Conservation (phyloP, 2,329 filamentous ascomycete genomes). For the Pochonia chlamydosporia region DNA sequence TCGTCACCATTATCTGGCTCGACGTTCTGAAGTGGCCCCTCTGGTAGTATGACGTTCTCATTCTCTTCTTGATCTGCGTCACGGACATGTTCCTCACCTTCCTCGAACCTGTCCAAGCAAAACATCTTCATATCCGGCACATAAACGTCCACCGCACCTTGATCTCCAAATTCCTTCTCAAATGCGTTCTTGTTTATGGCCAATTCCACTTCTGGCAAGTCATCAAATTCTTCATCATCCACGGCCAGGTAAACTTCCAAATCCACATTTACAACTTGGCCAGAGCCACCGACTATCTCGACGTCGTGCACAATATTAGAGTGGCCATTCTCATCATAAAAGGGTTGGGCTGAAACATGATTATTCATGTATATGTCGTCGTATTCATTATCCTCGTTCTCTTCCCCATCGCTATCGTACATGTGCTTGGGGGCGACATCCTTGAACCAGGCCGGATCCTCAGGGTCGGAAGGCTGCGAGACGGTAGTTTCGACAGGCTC, state of each 20-base stretch:
- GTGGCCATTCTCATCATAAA: constrained; percentile 13
- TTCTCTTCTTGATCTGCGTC: not conserved
- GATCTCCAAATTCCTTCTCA: constrained; percentile 16
- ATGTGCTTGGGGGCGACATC: not conserved
- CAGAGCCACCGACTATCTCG: constrained; percentile 13
- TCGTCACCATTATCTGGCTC: not conserved
- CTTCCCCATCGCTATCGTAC: constrained; percentile 3
- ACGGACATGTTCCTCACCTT: not conserved
- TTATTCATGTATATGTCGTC: constrained; percentile 15
- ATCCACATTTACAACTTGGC: constrained; percentile 13
- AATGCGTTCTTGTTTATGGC: constrained; percentile 21
- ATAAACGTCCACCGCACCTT: constrained; percentile 21
- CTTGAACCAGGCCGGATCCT: not conserved
- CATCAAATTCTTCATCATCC: constrained; percentile 15
- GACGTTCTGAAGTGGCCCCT: not conserved
- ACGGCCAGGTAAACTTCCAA: constrained; percentile 23
- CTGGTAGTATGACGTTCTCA: no score
- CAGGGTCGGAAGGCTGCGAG: not conserved
- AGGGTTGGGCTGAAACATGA: constrained; percentile 12
- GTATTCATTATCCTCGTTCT: constrained; percentile 6
- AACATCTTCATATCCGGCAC: constrained; percentile 14
- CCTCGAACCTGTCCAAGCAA: constrained; percentile 5
- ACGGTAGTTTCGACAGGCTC: not conserved
- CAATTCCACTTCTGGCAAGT: constrained; percentile 24
- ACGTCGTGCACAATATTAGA: constrained; percentile 23